Base-by-base conservation (phyloP, 768 basidiomycete genomes). In the Kwoniella sp. region DNA sequence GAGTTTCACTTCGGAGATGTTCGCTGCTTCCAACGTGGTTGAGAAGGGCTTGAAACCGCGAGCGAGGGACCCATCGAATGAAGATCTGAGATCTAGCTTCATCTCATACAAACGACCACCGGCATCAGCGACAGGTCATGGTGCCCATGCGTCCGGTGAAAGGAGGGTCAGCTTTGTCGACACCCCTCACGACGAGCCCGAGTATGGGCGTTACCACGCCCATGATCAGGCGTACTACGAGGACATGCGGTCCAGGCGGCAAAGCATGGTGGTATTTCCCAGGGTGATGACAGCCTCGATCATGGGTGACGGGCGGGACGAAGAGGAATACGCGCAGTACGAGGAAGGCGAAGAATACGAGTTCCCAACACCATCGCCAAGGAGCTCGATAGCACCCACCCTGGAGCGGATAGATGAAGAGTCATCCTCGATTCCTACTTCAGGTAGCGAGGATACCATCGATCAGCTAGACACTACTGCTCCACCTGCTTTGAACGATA, bases 81-180 rank as follows among this genome's bases (percentile, higher is more conserved):
- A 51, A 34, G 62, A 63, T 4, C 37, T 63, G 22, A 37, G 55
- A 38, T 63, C 45, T 1, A 57, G 62, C 25, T 57, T 63, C 26
- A 51, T 57, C 30, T 51, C 55, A 1, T 65, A 55, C 41, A 63
- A 63, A 34, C 38, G 54, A 34, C 62, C 62, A 34, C 62, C 62
- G 5, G 17, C 25, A n/a, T 48, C 23, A 20, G 37, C 20, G 15
- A 28, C 29, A 20, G 25, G 37, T 20, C 38, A 55, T 51, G 26
- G n/a, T n/a, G n/a, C 4, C 25, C 34, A 17, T 51, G 30, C 45
- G 25, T 3, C 15, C 17, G 57, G 51, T 22, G 53, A 57, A 17
- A 66, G 62, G 31, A 29, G 69, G 45, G 69, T 70, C 25, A 70
- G 66, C 45, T 70, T 70, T 51, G 61, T 65, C 8, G 61, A 70